These are phyloP conservation scores for Pythium grandisporangium DNA, from an alignment of 352 stramenopile species.

Conservation along the genomic window DNA sequence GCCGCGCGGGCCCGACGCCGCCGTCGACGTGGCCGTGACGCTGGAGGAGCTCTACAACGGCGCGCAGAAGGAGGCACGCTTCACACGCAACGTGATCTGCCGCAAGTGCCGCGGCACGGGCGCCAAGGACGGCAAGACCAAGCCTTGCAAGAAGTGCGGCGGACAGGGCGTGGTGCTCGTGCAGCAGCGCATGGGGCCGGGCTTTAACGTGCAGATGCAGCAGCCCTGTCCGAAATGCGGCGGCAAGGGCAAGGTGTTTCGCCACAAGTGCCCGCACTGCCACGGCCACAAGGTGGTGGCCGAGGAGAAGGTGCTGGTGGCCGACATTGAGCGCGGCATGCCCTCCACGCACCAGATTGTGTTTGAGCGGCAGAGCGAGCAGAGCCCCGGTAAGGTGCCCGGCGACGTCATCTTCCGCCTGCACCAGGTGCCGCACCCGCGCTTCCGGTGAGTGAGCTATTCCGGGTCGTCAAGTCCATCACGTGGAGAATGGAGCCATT, in stretches of 20 bases:
- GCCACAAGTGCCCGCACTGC: constrained; percentile 89
- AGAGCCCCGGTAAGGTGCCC: constrained; percentile 76
- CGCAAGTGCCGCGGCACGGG: constrained; percentile 77
- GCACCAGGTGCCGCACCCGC: constrained; percentile 78
- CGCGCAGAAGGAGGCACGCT: constrained; percentile 57
- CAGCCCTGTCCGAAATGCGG: constrained; percentile 75
- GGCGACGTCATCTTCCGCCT: constrained; percentile 96
- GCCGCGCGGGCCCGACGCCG: constrained; percentile 60
- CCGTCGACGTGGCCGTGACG: constrained; percentile 68
- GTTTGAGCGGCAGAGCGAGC: constrained; percentile 81
- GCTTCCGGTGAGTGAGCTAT: constrained; percentile 61
- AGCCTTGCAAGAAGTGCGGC: constrained; percentile 60
- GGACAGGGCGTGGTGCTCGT: constrained; percentile 69
- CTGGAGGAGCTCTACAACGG: constrained; percentile 85
- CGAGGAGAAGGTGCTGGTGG: constrained; percentile 73
- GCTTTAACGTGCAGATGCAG: constrained; percentile 88
- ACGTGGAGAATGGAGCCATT: no score
- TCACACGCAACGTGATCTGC: constrained; percentile 72
- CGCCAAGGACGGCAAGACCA: constrained; percentile 78
- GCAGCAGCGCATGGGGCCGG: constrained; percentile 73
- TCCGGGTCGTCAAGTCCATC: neutral
- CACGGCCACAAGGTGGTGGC: constrained; percentile 76
- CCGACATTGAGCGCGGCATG: constrained; percentile 76
- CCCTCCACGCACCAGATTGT: constrained; percentile 79
- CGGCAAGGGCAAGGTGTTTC: constrained; percentile 92